Evolutionary conservation across 768 basidiomycete species (phyloP).

Genomic region (Pisolithus microcarpus): DNA sequence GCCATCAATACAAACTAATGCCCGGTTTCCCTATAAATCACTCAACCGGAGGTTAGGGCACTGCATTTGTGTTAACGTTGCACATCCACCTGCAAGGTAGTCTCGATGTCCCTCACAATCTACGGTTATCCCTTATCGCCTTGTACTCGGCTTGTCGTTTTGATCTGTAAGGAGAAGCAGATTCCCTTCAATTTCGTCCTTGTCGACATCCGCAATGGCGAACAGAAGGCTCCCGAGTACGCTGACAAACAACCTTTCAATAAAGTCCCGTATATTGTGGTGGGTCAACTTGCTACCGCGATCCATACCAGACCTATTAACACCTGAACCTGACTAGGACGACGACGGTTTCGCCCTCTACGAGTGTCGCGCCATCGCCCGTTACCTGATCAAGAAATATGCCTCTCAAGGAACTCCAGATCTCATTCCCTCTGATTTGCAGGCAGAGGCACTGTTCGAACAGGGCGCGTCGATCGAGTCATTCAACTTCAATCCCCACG

Average conservation of each 20-base stretch:
- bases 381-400: slow-evolving; percentile 33
- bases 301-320: no score
- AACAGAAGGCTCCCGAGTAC: slow-evolving; percentile 42
- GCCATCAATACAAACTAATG: no score
- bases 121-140: slow-evolving; percentile 33
- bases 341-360: slow-evolving; percentile 58
- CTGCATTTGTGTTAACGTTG: no score
- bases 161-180: slow-evolving; percentile 46
- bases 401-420: slow-evolving; percentile 37
- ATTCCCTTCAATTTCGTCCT: slow-evolving; percentile 47
- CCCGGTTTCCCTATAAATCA: no score
- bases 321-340: slow-evolving; percentile 34
- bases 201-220: slow-evolving; percentile 35
- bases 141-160: slow-evolving; percentile 45
- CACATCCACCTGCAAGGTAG: no score
- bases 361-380: slow-evolving; percentile 43
- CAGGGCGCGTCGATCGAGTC: slow-evolving; percentile 39
- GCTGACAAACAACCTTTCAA: slow-evolving; percentile 51
- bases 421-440: slow-evolving; percentile 39
- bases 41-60: no score
- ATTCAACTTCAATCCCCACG: slow-evolving; percentile 42
- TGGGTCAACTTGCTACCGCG: no score
- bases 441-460: slow-evolving; percentile 27
- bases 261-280: slow-evolving; percentile 40
- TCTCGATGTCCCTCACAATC: slow-evolving; percentile 31